Evolutionary conservation across 176 grass and related monocot genomes (phyloP).

Genomic region (Sorghum bicolor): DNA sequence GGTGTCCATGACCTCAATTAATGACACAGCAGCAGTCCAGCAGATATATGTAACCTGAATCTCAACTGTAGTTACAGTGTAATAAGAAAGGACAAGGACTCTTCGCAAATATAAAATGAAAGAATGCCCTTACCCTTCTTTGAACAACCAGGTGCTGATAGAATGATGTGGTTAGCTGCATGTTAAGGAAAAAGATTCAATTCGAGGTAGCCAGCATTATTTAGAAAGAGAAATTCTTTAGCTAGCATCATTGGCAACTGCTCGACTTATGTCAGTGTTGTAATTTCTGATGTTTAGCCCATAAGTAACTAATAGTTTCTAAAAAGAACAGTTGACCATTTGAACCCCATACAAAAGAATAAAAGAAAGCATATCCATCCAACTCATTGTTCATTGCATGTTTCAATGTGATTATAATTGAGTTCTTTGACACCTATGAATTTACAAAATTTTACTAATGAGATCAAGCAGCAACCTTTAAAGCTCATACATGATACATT

Average conservation of each 20-base stretch:
- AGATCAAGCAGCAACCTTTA: background rate
- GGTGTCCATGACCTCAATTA: background rate
- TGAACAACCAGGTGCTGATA: constrained; percentile 96
- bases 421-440: background rate
- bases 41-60: background rate
- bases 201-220: background rate
- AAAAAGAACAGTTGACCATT: background rate
- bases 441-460: background rate
- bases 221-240: background rate
- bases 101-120: constrained; percentile 1
- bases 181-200: constrained; percentile 28
- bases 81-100: constrained; percentile 5
- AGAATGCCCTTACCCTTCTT: constrained; percentile 70
- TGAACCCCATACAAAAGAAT: constrained; percentile 1
- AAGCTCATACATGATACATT: background rate
- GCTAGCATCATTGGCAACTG: background rate
- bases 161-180: constrained; percentile 79
- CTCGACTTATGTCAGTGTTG: background rate
- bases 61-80: background rate
- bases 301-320: background rate
- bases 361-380: background rate
- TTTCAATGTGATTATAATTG: background rate
- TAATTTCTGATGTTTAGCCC: background rate
- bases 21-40: background rate
- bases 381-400: background rate